Base-by-base conservation (phyloP, 495 filamentous ascomycete genomes). In the Cercophora sp. region DNA sequence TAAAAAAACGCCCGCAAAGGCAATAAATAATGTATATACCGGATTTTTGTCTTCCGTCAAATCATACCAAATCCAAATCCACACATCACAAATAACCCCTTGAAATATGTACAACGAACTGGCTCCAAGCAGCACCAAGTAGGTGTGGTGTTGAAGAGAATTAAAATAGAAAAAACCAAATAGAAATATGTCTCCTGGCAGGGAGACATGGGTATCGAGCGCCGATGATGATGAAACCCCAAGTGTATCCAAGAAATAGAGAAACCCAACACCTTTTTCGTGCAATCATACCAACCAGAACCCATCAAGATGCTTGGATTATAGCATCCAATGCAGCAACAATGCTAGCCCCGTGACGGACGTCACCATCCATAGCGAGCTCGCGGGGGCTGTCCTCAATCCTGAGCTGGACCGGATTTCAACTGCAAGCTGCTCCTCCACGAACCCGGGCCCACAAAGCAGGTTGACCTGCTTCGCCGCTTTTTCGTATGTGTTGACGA, bases 391-490 rank as follows among this genome's bases (percentile, higher is more conserved):
- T 4, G 16, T 36, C 11, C 20, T 16, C 5, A 22, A n/a, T n/a
- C n/a, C 23, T 16, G 43, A 34, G 23, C 39, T 52, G 22, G 47
- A 24, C 0, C 57, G 24, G 18, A 67, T 40, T 24, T 67, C 67
- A 1, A 68, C 76, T 1, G 79, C 79, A 24, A 88, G 64, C 22
- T 78, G 79, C 13, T 76, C 70, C 54, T 81, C 83, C 24, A 81
- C 82, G 56, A 86, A 91, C 2, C 58, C 61, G 0, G 74, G 70
- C 0, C 86, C 86, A 62, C 87, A 91, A 9, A 77, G 69, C 9
- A 73, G 47, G 62, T 92, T 84, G 34, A 93, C 73, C 39, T 80
- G 76, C 60, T 76, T 62, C 0, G 87, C 88, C 0, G 89, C 83
- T 3, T 67, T 50, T 4, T 77, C 62, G 66, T 92, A 93, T 4